These are phyloP conservation scores for Ambispora gerdemannii DNA, from an alignment of 192 early-diverging fungal genomes.

Conservation along the genomic window DNA sequence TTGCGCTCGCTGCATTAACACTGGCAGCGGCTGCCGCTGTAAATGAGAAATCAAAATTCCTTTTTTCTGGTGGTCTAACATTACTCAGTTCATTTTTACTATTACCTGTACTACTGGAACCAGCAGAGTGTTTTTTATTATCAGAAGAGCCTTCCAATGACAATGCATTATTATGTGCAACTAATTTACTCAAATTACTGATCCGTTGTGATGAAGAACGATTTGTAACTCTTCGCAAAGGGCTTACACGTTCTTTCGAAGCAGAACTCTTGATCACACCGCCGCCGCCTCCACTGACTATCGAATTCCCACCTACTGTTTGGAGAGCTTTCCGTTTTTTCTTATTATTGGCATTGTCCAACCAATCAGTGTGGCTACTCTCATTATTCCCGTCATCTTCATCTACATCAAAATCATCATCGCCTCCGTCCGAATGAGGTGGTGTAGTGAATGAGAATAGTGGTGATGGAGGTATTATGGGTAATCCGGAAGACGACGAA, in stretches of 20 bases:
- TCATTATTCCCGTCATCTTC: conserved; percentile 30
- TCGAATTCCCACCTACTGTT: conserved; percentile 25
- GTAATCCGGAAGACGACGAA: too few relatives aligned
- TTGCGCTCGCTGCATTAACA: conserved; percentile 25
- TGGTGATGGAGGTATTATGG: conserved; percentile 19
- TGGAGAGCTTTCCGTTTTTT: conserved; percentile 31
- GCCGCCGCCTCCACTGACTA: conserved; percentile 6
- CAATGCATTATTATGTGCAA: neutral
- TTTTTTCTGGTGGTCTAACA: conserved; percentile 21
- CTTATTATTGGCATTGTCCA: conserved; percentile 32
- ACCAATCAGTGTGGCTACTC: conserved; percentile 21
- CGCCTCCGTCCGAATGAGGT: conserved; percentile 14
- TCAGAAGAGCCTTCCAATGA: conserved; percentile 3
- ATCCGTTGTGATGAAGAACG: conserved; percentile 1
- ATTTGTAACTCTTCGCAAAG: conserved; percentile 23
- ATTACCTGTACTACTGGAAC: too few relatives aligned
- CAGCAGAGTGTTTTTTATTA: neutral
- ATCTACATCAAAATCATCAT: conserved; percentile 29
- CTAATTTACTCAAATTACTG: neutral
- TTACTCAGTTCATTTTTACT: conserved; percentile 6
- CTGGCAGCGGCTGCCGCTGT: conserved; percentile 22
- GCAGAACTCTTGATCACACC: conserved; percentile 22
- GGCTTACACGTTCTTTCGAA: conserved; percentile 23
- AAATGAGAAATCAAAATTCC: conserved; percentile 29
- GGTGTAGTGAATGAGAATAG: conserved; percentile 30